These are phyloP conservation scores for Phialocephala sp. DNA, from an alignment of 2,329 filamentous ascomycete species.

Conservation along the genomic window DNA sequence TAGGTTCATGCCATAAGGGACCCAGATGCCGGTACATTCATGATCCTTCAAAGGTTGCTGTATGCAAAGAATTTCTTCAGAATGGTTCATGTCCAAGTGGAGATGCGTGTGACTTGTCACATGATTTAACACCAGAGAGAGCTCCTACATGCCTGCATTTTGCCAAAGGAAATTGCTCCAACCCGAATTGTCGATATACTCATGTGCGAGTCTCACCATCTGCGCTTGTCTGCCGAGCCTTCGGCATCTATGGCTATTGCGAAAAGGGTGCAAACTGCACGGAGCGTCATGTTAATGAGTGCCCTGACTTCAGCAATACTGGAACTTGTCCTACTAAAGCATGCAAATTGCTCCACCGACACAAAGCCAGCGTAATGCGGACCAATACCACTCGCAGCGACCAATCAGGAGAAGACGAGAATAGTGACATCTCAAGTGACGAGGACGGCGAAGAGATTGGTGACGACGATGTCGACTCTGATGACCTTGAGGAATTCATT, in stretches of 20 bases:
- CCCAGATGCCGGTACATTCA: slow-evolving; percentile 81
- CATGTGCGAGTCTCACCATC: slow-evolving; percentile 79
- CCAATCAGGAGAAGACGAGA: slow-evolving; percentile 54
- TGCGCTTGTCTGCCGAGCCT: slow-evolving; percentile 81
- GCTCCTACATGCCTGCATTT: slow-evolving; percentile 90
- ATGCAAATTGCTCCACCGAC: slow-evolving; percentile 86
- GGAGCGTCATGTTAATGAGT: slow-evolving; percentile 89
- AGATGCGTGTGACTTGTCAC: slow-evolving; percentile 86
- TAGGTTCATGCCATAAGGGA: slow-evolving; percentile 87
- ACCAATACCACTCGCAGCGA: slow-evolving; percentile 57
- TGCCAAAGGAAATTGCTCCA: slow-evolving; percentile 87
- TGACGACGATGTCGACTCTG: slow-evolving; percentile 81
- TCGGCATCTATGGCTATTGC: slow-evolving; percentile 89
- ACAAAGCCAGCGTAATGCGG: slow-evolving; percentile 81
- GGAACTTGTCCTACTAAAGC: slow-evolving; percentile 81
- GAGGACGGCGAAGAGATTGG: slow-evolving; percentile 71
- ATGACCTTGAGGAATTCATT: slow-evolving; percentile 71
- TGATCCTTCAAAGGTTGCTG: slow-evolving; percentile 83
- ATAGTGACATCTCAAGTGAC: slow-evolving; percentile 78
- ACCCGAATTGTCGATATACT: slow-evolving; percentile 83
- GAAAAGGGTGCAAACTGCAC: slow-evolving; percentile 78
- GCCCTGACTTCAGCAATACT: slow-evolving; percentile 92
- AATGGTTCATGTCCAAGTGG: slow-evolving; percentile 79
- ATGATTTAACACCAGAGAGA: slow-evolving; percentile 82
- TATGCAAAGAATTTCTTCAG: slow-evolving; percentile 86